Base-by-base conservation (phyloP, 768 basidiomycete genomes). In the Lactifluus hygrophoroides region DNA sequence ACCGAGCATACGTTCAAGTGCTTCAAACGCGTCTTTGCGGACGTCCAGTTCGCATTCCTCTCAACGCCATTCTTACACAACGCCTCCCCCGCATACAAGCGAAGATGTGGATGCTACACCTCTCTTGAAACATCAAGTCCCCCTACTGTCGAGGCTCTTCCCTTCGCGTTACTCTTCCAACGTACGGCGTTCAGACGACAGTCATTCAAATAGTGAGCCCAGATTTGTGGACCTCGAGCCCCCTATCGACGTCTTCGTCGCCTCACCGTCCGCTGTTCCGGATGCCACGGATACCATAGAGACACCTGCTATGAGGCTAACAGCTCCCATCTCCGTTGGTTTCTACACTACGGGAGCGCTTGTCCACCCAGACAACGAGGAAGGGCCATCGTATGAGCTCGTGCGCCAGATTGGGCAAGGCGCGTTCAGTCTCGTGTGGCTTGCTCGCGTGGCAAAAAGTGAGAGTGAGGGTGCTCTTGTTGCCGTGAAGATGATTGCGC, bases 401-500 rank as follows among this genome's bases (percentile, higher is more conserved):
- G 63, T 81, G 30, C 75, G 74, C 2, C 70, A 75, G 3, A 75
- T 91, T 2, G 88, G 88, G 21, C 78, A 81, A 35, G 88, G 88
- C 42, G 80, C 86, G 1, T 91, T 91, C 69, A 84, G 82, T 47
- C 77, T 77, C 48, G 88, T 91, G 14, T 90, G 87, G 85, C 77
- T 88, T 7, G 87, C 85, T 2, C 75, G 78, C 45, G 80, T 81
- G 64, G 69, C 19, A 5, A 53, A 17, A 30, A 10, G 37, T 6
- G 66, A 68, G 19, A 49, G 60, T 14, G 48, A 57, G 5, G 67
- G 66, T 1, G 51, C 58, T 2, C 56, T 71, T 8, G 65, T 61
- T 32, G 66, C 62, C 25, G 63, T 69, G 45, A 71, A 66, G 62
- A 65, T 68, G 50, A 60, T 56, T 58, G 49, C 51, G 51, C 56